A percentile compares a stretch with the other conserved stretches of the same genome.
These are phyloP conservation scores for Dictyostelium purpureum DNA, from an alignment of 78 protist species.

Conservation along the genomic window DNA sequence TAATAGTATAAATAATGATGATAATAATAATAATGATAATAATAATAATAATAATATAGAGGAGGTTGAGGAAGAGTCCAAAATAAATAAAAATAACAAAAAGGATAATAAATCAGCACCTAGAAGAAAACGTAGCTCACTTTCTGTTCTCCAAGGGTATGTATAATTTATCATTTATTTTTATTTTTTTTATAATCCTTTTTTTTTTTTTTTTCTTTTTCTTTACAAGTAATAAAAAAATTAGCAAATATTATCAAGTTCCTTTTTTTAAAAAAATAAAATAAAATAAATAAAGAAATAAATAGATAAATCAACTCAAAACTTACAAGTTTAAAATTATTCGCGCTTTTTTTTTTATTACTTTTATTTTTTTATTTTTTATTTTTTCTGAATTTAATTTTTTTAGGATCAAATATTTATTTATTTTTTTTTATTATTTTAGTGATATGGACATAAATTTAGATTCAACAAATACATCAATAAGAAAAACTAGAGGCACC, in stretches of 20 bases:
- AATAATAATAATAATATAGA: background rate
- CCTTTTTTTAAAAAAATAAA: background rate
- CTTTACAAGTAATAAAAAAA: background rate
- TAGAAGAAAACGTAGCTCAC: constrained; percentile 11
- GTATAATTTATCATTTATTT: background rate
- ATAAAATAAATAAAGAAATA: background rate
- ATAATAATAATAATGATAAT: background rate
- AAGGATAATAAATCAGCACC: background rate
- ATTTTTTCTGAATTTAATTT: too few relatives aligned
- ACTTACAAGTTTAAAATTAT: too few relatives aligned
- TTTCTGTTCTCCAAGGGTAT: background rate
- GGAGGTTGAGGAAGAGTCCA: background rate
- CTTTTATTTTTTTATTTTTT: too few relatives aligned
- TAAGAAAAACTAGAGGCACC: too few relatives aligned
- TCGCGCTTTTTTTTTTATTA: too few relatives aligned
- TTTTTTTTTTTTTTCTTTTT: background rate
- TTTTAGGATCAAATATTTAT: too few relatives aligned
- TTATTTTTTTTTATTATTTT: too few relatives aligned
- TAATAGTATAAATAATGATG: background rate
- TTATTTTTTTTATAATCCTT: background rate
- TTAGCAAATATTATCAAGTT: background rate
- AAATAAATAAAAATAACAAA: background rate
- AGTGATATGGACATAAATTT: too few relatives aligned
- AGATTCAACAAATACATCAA: too few relatives aligned
- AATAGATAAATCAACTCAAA: too few relatives aligned